Evolutionary conservation across 768 basidiomycete genomes (phyloP), one percentile per base, ranked within the genome.

Genomic region (Serendipita sp.): DNA sequence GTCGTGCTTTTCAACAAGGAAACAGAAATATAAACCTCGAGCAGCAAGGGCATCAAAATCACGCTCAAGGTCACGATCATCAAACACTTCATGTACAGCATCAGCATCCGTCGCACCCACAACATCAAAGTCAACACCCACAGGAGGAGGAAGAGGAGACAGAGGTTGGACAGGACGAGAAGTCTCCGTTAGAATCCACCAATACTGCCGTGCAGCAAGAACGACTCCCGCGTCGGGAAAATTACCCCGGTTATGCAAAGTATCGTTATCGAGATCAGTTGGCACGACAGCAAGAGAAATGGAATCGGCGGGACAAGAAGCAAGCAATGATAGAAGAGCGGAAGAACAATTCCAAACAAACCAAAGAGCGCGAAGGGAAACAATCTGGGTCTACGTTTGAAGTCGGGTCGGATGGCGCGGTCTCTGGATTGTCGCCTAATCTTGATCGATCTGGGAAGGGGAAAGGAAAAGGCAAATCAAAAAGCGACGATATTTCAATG

Each of bases 241-340:
- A 60, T 60, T 60, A 60, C 33, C 55, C 55, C 33, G 55, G 55
- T n/a, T 60, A 31, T 31, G 55, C 55, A 34, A 60, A 23, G 33
- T 60, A 60, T 60, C 55, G 55, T 34, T 60, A 60, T 34, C n/a
- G 55, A 3, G 55, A 60, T 60, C 34, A 31, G n/a, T 18, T 60
- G 11, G 55, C 55, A 8, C 23, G 55, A 50, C 63, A 43, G 27
- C 62, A 45, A 27, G 44, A 44, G 50, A 37, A 65, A 31, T 62
- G 62, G 37, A 29, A 64, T 33, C 50, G 44, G 48, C 34, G 18
- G 27, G 23, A 36, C 18, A 16, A n/a, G 55, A 16, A 18, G 48
- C 48, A 31, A 50, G 29, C 48, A 1, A 50, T 50, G 6, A 16
- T 31, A 16, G 48, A 31, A 5, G 29, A 50, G 48, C 48, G 29